Evolutionary conservation across 176 grass and related monocot genomes (phyloP).

Genomic region (Canna indica): DNA sequence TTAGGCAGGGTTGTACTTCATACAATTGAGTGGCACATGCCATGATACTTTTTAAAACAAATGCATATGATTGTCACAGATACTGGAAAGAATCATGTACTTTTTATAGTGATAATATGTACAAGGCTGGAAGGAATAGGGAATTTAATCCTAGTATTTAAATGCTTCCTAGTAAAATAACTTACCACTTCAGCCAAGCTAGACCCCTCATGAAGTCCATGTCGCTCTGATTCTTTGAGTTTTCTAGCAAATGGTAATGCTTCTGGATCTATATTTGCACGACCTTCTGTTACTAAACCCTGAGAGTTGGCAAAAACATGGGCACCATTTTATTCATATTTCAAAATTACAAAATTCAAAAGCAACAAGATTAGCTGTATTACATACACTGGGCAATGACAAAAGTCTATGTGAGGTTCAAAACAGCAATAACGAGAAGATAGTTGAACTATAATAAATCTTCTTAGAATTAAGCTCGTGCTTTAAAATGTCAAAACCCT

Average conservation of each 20-base stretch:
- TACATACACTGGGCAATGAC: not conserved
- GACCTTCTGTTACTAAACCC: slow-evolving; percentile 93
- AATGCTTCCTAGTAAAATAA: slow-evolving; percentile 3
- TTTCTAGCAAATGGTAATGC: slow-evolving; percentile 77
- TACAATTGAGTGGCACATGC: not conserved
- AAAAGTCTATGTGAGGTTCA: not conserved
- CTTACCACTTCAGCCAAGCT: slow-evolving; percentile 90
- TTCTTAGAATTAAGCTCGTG: not conserved
- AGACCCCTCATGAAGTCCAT: slow-evolving; percentile 77
- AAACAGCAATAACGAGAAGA: not conserved
- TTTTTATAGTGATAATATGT: not conserved
- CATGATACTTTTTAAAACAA: not conserved
- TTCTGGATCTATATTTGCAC: slow-evolving; percentile 60
- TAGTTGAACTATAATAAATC: not conserved
- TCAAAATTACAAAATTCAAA: not conserved
- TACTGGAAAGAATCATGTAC: too few relatives aligned
- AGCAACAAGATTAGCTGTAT: not conserved
- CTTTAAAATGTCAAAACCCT: not conserved
- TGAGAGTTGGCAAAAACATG: slow-evolving; percentile 23
- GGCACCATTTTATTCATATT: not conserved
- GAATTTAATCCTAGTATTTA: not conserved
- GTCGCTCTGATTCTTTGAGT: slow-evolving; percentile 48
- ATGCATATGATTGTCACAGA: not conserved
- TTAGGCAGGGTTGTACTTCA: too few relatives aligned
- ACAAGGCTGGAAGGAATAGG: not conserved